phyloP scores from a whole-genome alignment of 2,329 filamentous ascomycete species.

The Aspergillus ustus region DNA sequence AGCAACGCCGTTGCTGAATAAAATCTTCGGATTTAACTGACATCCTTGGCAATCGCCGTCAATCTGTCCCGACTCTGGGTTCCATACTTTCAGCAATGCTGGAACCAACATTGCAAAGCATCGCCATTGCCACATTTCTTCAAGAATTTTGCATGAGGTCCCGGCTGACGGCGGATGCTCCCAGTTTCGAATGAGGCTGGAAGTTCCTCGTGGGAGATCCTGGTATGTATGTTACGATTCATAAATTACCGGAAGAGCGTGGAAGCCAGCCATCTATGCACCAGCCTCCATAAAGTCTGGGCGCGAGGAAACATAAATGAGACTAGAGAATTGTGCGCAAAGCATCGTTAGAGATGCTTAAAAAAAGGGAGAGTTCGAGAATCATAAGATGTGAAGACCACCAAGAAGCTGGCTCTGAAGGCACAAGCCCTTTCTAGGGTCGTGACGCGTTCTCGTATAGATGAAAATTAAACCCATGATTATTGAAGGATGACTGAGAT shows the following conservation, averaged over 20 bases:
- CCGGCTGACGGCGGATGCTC: neutral
- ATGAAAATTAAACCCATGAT: constrained; percentile 1
- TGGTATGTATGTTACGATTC: constrained; percentile 2
- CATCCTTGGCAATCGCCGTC: constrained; percentile 8
- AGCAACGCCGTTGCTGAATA: constrained; percentile 5
- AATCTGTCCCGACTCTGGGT: neutral
- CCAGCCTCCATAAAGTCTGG: neutral
- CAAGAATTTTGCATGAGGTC: neutral
- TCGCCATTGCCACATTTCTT: constrained; percentile 4
- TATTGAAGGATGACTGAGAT: neutral
- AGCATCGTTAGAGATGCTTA: neutral
- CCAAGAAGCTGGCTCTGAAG: neutral
- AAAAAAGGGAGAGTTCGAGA: neutral
- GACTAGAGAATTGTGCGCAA: neutral
- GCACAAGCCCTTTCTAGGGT: neutral
- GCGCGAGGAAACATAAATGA: neutral
- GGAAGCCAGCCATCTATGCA: neutral
- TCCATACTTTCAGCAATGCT: neutral
- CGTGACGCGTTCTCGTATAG: neutral
- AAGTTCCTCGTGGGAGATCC: constrained; percentile 8
- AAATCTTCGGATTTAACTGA: constrained; percentile 1
- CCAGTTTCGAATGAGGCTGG: constrained; percentile 8
- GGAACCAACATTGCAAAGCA: neutral
- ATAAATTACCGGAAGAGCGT: constrained; percentile 12
- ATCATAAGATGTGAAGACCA: neutral